Conservation (phyloP, 2,329 filamentous ascomycete species). For the Colletotrichum eremochloae region DNA sequence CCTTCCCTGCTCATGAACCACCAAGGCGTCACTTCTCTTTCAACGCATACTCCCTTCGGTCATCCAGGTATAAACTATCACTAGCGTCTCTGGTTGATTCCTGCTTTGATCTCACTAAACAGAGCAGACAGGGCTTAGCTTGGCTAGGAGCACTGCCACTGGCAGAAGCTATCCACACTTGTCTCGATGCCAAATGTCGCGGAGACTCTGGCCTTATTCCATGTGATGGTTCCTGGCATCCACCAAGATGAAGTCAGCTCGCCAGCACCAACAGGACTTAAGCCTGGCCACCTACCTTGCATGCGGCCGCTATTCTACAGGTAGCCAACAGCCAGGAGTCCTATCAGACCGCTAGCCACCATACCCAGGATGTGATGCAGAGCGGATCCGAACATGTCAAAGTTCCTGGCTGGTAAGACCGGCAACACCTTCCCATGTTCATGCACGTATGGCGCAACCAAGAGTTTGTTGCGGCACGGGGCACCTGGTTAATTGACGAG, state of each 20-base stretch:
- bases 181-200: too few species aligned
- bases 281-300: conserved; percentile 1
- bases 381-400: not conserved
- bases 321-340: not conserved
- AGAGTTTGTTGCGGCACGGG: not conserved
- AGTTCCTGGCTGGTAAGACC: not conserved
- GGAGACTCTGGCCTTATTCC: too few species aligned
- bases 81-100: too few species aligned
- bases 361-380: not conserved
- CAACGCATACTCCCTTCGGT: too few species aligned
- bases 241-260: not conserved
- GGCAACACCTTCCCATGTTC: not conserved
- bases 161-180: too few species aligned
- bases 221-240: too few species aligned
- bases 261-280: not conserved
- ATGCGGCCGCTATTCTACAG: not conserved
- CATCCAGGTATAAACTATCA: too few species aligned
- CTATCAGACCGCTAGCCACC: not conserved
- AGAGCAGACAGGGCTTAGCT: too few species aligned
- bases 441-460: not conserved
- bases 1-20: too few species aligned
- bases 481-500: not conserved
- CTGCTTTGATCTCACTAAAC: too few species aligned
- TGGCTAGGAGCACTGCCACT: too few species aligned
- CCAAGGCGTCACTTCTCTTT: too few species aligned